phyloP scores from a whole-genome alignment of 2,329 filamentous ascomycete species.

The Periconia sp. region DNA sequence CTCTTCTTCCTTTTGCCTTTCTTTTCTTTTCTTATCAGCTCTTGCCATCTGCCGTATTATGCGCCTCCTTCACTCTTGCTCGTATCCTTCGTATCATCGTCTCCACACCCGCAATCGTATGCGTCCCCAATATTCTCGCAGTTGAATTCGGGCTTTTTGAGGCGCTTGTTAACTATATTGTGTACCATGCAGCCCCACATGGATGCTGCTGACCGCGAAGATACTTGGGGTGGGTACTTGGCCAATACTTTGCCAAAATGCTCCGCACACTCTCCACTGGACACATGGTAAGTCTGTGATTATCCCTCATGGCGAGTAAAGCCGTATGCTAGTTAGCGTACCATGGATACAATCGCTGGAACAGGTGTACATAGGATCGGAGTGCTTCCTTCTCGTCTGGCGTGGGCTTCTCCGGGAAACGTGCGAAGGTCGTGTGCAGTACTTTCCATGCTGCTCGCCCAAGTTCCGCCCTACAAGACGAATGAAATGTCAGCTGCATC shows the following conservation, averaged over 20 bases:
- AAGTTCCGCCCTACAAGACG: slow-evolving; percentile 56
- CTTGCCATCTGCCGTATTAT: slow-evolving; percentile 8
- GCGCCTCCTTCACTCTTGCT: slow-evolving; percentile 10
- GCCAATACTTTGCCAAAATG: slow-evolving; percentile 64
- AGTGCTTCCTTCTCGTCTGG: slow-evolving; percentile 62
- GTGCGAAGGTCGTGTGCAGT: slow-evolving; percentile 67
- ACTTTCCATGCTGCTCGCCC: slow-evolving; percentile 68
- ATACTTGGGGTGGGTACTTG: slow-evolving; percentile 66
- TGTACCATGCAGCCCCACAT: slow-evolving; percentile 69
- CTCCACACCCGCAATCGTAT: slow-evolving; percentile 67
- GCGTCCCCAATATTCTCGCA: slow-evolving; percentile 67
- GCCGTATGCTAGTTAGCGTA: slow-evolving; percentile 35
- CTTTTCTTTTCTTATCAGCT: slow-evolving; percentile 9
- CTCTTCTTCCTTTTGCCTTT: slow-evolving; percentile 5
- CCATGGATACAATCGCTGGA: slow-evolving; percentile 67
- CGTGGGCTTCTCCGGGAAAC: slow-evolving; percentile 65
- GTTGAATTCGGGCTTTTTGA: slow-evolving; percentile 63
- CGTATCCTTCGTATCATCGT: slow-evolving; percentile 49
- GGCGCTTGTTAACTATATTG: slow-evolving; percentile 65
- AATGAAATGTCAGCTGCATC: slow-evolving; percentile 20
- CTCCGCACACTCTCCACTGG: slow-evolving; percentile 64
- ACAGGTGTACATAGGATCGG: slow-evolving; percentile 63
- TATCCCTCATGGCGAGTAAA: slow-evolving; percentile 15
- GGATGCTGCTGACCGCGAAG: slow-evolving; percentile 62
- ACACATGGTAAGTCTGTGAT: slow-evolving; percentile 26